phyloP scores from a whole-genome alignment of 192 early-diverging fungal species.

The Coemansia sp. region DNA sequence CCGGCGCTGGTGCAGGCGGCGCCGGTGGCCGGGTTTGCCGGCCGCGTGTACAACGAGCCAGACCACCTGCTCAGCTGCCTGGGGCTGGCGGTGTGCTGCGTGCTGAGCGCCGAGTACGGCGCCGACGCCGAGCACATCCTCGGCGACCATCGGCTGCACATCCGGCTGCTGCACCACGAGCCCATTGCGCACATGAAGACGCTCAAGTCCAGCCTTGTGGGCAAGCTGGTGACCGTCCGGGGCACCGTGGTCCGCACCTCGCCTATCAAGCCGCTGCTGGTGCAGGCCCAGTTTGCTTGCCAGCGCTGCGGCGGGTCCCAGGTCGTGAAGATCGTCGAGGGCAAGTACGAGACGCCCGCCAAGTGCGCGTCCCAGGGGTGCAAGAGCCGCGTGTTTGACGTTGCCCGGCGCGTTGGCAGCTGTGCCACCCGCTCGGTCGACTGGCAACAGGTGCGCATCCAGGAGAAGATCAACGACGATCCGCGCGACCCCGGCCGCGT shows the following conservation, averaged over 20 bases:
- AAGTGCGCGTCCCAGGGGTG: conserved; percentile 68
- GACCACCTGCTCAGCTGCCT: conserved; percentile 39
- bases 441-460: conserved; percentile 80
- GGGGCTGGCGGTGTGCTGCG: conserved; percentile 47
- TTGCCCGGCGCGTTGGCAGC: conserved; percentile 55
- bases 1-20: conserved; percentile 19
- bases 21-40: conserved; percentile 34
- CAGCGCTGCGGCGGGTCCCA: conserved; percentile 59
- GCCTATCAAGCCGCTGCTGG: conserved; percentile 67
- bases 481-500: conserved; percentile 68
- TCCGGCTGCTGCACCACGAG: conserved; percentile 56
- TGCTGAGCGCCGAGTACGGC: conserved; percentile 48
- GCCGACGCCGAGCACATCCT: conserved; percentile 41
- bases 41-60: conserved; percentile 41
- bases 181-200: conserved; percentile 66
- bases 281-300: conserved; percentile 67
- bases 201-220: conserved; percentile 72
- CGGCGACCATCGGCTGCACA: conserved; percentile 45
- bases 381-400: conserved; percentile 64
- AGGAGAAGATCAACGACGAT: conserved; percentile 77
- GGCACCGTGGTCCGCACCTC: conserved; percentile 81
- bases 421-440: conserved; percentile 62
- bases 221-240: conserved; percentile 68
- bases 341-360: conserved; percentile 60
- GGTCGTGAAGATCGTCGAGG: conserved; percentile 63